These are phyloP conservation scores for Alternaria consortialis DNA, from an alignment of 2,329 filamentous ascomycete genomes.

Conservation along the genomic window DNA sequence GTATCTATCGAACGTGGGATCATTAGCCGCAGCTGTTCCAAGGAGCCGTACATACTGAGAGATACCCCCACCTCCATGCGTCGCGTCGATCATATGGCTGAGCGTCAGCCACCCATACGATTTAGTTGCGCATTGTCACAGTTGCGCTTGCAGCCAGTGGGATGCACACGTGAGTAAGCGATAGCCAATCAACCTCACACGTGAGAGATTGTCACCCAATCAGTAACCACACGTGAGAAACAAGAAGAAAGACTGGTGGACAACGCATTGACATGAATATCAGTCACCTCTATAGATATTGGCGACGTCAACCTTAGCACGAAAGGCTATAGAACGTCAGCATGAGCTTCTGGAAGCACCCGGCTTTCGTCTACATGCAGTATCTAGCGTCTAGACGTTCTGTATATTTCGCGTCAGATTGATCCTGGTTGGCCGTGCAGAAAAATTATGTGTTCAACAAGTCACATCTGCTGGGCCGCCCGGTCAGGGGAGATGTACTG, in stretches of 20 bases:
- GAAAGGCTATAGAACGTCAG: constrained; percentile 8
- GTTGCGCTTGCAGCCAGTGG: constrained; percentile 17
- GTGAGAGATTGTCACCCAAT: constrained; percentile 22
- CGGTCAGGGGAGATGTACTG: constrained; percentile 3
- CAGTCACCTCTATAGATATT: not conserved
- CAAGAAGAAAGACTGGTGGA: not conserved
- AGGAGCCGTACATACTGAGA: not conserved
- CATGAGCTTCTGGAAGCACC: constrained; percentile 22
- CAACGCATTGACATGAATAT: not conserved
- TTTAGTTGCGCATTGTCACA: constrained; percentile 9
- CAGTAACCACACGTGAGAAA: constrained; percentile 10
- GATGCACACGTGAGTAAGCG: constrained; percentile 21
- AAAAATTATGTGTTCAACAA: not conserved
- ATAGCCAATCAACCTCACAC: constrained; percentile 28
- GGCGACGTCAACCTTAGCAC: not conserved
- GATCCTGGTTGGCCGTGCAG: constrained; percentile 17
- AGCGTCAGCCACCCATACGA: constrained; percentile 8
- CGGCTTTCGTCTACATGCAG: not conserved
- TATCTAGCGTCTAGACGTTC: not conserved
- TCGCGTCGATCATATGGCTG: constrained; percentile 20
- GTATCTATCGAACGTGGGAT: constrained; percentile 11
- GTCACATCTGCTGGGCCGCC: not conserved
- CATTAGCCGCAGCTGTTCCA: constrained; percentile 18
- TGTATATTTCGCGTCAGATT: not conserved
- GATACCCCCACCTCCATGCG: constrained; percentile 6